A percentile compares a stretch with the other conserved stretches of the same genome.
These are phyloP conservation scores for Breviolum minutum DNA, from an alignment of 73 alveolate genomes.

Conservation along the genomic window DNA sequence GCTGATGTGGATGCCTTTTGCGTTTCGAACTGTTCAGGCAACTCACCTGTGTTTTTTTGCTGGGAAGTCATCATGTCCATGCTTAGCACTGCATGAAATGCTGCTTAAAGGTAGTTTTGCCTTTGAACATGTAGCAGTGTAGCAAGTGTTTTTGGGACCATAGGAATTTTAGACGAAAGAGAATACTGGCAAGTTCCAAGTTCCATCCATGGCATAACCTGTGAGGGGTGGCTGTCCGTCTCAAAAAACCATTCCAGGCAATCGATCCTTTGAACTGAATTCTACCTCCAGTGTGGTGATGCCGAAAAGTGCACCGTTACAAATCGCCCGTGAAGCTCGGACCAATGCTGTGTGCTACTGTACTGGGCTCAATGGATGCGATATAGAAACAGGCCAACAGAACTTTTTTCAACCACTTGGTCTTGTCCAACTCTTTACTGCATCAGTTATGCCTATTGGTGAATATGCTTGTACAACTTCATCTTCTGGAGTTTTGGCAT, in stretches of 20 bases:
- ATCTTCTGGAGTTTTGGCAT: slow-evolving; percentile 83
- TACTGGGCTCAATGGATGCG: slow-evolving; percentile 79
- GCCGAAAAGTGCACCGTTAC: slow-evolving; percentile 55
- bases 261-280: slow-evolving; percentile 40
- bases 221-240: not conserved
- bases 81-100: too few relatives aligned
- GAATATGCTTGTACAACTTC: slow-evolving; percentile 76
- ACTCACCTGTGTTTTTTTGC: not conserved
- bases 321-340: slow-evolving; percentile 21
- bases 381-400: not conserved
- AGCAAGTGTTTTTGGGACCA: too few relatives aligned
- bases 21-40: slow-evolving; percentile 23
- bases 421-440: slow-evolving; percentile 63
- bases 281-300: slow-evolving; percentile 8
- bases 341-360: slow-evolving; percentile 81
- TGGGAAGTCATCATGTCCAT: too few relatives aligned
- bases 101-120: not conserved
- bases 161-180: too few relatives aligned
- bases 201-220: too few relatives aligned
- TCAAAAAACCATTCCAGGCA: not conserved
- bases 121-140: too few relatives aligned
- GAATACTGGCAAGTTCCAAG: too few relatives aligned
- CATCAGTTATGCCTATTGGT: slow-evolving; percentile 87
- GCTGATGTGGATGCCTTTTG: slow-evolving; percentile 62
- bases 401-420: slow-evolving; percentile 40